Evolutionary conservation across 495 filamentous ascomycete genomes (phyloP), one percentile per base, ranked within the genome.

Genomic region (Ramalina intermedia): DNA sequence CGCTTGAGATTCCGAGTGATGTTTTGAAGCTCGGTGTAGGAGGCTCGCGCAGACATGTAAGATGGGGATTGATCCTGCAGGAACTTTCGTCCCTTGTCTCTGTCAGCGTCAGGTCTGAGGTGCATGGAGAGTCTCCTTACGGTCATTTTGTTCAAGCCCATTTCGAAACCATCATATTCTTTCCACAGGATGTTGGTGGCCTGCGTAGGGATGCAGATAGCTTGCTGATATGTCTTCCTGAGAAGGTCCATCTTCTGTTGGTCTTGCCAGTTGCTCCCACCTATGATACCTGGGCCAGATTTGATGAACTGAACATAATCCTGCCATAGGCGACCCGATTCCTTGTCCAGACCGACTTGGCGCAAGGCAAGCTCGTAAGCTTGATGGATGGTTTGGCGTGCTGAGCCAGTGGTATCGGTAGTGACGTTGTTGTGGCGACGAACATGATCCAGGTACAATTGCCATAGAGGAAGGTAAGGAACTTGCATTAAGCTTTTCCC

Each of bases 241-340:
- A 98, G 67, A 51, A 80, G 63, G 55, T 98, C 91, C 86, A 94
- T 93, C 72, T 98, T 98, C 58, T 96, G 91, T 62, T 86, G 81
- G 58, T 96, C 91, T 60, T 96, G 87, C 91, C 91, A 98, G 16
- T 76, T 79, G 46, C 73, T 79, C 36, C 91, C 93, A 29, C 89
- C 89, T 39, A 87, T 70, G 37, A 72, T 77, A 11, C 93, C 93
- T 8, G 93, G 91, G 0, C 81, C 84, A 43, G 75, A 81, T 55
- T 85, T 85, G 58, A 96, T 73, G 55, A 98, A 96, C 46, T 87
- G 76, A 44, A 96, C 76, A 57, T 96, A 94, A 38, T 96, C 93
- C 41, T 77, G 73, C 91, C 91, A 98, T 48, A 98, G 81, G 35
- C 72, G 76, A 7, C 87, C 89, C n/a, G 85, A 76, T 52, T 94